Evolutionary conservation across 2,329 filamentous ascomycete species (phyloP).

Genomic region (Verticillium albo-atrum): DNA sequence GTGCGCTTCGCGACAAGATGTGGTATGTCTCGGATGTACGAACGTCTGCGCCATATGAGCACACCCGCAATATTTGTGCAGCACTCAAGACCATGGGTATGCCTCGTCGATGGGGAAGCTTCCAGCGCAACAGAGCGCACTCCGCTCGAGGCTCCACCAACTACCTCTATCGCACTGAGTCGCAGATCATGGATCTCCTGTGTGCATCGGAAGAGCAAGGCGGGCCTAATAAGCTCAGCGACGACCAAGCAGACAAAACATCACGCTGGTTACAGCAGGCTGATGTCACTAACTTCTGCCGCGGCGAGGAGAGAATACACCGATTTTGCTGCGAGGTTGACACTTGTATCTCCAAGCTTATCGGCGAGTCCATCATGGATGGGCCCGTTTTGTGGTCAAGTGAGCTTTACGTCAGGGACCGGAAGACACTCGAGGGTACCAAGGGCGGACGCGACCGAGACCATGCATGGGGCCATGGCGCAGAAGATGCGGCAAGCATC

Average conservation of each 20-base stretch:
- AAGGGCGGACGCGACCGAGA: slow-evolving; percentile 39
- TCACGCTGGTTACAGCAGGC: slow-evolving; percentile 76
- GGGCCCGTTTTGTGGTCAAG: slow-evolving; percentile 91
- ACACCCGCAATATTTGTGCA: slow-evolving; percentile 78
- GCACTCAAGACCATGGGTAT: slow-evolving; percentile 88
- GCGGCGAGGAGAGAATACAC: slow-evolving; percentile 91
- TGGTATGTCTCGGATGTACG: slow-evolving; percentile 96
- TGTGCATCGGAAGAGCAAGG: slow-evolving; percentile 79
- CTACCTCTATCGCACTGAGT: slow-evolving; percentile 75
- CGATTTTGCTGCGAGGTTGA: slow-evolving; percentile 89
- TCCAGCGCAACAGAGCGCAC: slow-evolving; percentile 33
- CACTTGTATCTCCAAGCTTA: slow-evolving; percentile 77
- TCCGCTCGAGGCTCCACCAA: slow-evolving; percentile 40
- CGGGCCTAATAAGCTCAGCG: slow-evolving; percentile 91
- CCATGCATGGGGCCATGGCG: slow-evolving; percentile 29
- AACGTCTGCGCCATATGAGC: slow-evolving; percentile 82
- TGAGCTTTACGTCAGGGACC: slow-evolving; percentile 78
- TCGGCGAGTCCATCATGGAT: slow-evolving; percentile 78
- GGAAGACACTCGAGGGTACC: slow-evolving; percentile 50
- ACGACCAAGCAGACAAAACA: slow-evolving; percentile 87
- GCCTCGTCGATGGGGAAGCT: slow-evolving; percentile 50
- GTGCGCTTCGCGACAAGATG: slow-evolving; percentile 88
- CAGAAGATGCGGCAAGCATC: slow-evolving; percentile 48
- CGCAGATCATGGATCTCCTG: slow-evolving; percentile 81
- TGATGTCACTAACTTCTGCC: slow-evolving; percentile 88